phyloP scores from a whole-genome alignment of 2,329 filamentous ascomycete genomes.

The Ceratocystis huliohia region DNA sequence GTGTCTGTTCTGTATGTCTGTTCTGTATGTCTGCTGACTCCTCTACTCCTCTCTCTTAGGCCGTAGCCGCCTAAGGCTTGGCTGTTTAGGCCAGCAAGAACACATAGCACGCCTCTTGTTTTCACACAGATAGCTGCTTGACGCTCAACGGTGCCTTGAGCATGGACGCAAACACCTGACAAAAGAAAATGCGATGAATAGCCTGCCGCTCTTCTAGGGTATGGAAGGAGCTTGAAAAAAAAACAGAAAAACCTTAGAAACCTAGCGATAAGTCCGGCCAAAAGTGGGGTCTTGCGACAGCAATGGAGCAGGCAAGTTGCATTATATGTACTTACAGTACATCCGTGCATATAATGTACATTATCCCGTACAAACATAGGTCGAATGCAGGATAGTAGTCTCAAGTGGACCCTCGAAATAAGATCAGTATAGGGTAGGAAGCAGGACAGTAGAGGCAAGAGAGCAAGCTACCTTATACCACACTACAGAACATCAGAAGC shows the following conservation, averaged over 20 bases:
- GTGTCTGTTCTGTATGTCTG: background rate
- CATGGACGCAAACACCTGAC: background rate
- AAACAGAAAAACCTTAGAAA: background rate
- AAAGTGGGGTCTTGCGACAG: constrained; percentile 2
- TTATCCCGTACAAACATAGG: no score
- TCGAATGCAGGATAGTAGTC: background rate
- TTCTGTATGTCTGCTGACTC: background rate
- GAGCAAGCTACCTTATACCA: background rate
- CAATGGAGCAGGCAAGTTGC: background rate
- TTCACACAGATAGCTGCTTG: background rate
- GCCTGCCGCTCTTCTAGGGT: background rate
- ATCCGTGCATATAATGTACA: background rate
- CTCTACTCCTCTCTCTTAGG: no score
- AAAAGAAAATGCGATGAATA: background rate
- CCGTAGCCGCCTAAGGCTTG: no score
- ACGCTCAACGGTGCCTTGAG: background rate
- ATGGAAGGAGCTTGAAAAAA: background rate
- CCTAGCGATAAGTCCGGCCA: background rate
- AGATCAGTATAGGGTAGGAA: background rate
- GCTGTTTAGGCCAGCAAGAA: no score
- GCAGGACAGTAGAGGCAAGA: background rate
- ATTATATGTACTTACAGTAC: background rate
- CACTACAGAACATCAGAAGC: background rate
- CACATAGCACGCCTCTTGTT: background rate
- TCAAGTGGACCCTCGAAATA: background rate